Evolutionary conservation across 495 filamentous ascomycete genomes (phyloP).

Genomic region (Annulohypoxylon nitens): DNA sequence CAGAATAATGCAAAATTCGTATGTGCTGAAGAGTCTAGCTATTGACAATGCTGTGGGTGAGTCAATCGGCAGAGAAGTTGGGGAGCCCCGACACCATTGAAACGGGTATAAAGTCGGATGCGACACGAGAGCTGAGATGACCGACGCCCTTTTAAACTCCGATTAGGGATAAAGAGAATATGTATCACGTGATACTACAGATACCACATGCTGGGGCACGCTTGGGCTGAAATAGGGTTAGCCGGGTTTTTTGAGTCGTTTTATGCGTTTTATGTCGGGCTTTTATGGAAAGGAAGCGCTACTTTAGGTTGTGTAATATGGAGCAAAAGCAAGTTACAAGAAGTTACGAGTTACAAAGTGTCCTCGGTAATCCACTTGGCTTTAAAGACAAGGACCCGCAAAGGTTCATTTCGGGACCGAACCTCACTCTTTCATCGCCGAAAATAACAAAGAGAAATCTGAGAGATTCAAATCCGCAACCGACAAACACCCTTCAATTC

Average conservation of each 20-base stretch:
- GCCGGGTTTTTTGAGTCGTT: background rate
- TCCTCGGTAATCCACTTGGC: slow-evolving; percentile 4
- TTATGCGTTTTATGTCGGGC: slow-evolving; percentile 14
- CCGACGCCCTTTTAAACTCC: slow-evolving; percentile 27
- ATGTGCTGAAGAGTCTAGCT: background rate
- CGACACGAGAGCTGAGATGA: slow-evolving; percentile 26
- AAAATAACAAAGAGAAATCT: slow-evolving; percentile 10
- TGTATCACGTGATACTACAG: slow-evolving; percentile 33
- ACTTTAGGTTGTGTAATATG: background rate
- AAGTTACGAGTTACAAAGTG: background rate
- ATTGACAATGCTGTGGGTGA: background rate
- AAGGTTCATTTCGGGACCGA: slow-evolving; percentile 34
- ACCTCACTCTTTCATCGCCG: slow-evolving; percentile 22
- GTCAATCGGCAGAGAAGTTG: slow-evolving; percentile 21
- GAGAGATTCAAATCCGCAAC: background rate
- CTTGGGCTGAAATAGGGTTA: background rate
- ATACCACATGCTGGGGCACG: background rate
- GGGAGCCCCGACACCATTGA: slow-evolving; percentile 34
- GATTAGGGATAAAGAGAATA: background rate
- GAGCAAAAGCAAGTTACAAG: background rate
- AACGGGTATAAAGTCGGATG: slow-evolving; percentile 26
- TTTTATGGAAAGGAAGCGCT: slow-evolving; percentile 13
- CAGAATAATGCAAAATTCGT: background rate
- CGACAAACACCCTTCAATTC: slow-evolving; percentile 27
- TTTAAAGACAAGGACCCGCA: background rate